These are phyloP conservation scores for Lecanicillium sp. DNA, from an alignment of 2,329 filamentous ascomycete species.

Conservation along the genomic window DNA sequence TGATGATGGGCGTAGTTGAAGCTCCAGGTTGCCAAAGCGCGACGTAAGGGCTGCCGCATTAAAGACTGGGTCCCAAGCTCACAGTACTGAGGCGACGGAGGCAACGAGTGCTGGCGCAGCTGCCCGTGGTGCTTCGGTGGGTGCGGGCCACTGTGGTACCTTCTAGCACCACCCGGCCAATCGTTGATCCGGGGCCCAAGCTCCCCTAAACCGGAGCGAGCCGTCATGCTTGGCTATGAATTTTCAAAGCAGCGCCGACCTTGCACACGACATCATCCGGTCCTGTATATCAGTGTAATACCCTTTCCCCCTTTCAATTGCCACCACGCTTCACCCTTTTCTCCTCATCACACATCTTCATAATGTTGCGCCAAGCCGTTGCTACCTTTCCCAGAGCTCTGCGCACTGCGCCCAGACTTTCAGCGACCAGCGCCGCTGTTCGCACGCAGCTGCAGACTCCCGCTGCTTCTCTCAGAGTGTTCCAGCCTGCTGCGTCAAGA, in stretches of 20 bases:
- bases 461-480: conserved; percentile 27
- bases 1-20: not conserved
- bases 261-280: conserved; percentile 1
- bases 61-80: not conserved
- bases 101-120: conserved; percentile 13
- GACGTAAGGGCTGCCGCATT: conserved; percentile 18
- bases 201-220: conserved; percentile 11
- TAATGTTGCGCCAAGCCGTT: conserved; percentile 39
- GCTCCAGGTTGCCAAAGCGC: conserved; percentile 28
- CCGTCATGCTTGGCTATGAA: conserved; percentile 5
- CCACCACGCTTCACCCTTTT: conserved; percentile 7
- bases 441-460: conserved; percentile 28
- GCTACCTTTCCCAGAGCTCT: conserved; percentile 34
- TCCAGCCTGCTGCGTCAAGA: conserved; percentile 26
- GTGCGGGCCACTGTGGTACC: not conserved
- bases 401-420: conserved; percentile 29
- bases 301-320: not conserved
- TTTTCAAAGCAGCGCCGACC: conserved; percentile 4
- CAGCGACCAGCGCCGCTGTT: conserved; percentile 25
- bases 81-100: not conserved
- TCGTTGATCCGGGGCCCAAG: conserved; percentile 9
- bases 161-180: conserved; percentile 5
- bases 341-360: conserved; percentile 10
- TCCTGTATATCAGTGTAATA: too few species aligned
- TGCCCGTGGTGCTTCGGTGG: too few species aligned